phyloP scores from a whole-genome alignment of 495 filamentous ascomycete species.

The Tuber magnatum region DNA sequence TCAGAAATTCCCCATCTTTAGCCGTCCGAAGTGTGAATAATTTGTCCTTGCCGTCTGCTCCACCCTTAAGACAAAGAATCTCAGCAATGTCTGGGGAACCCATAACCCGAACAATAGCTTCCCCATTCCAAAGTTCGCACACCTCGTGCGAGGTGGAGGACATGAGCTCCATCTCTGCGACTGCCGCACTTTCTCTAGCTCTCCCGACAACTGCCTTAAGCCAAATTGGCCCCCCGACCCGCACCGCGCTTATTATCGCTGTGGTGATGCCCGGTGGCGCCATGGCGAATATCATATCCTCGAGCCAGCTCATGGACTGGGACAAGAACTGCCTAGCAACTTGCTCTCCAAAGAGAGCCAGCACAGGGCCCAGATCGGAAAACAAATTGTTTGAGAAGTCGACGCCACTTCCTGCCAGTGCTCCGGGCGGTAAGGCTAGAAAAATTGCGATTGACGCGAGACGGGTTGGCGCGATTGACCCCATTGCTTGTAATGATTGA shows the following conservation, averaged over 20 bases:
- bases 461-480: background rate
- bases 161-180: slow-evolving; percentile 21
- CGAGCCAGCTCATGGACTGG: slow-evolving; percentile 47
- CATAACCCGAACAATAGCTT: slow-evolving; percentile 29
- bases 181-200: slow-evolving; percentile 37
- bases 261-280: slow-evolving; percentile 53
- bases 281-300: slow-evolving; percentile 52
- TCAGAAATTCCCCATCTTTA: background rate
- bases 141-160: slow-evolving; percentile 26
- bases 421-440: background rate
- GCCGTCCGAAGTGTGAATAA: background rate
- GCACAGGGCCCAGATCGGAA: slow-evolving; percentile 45
- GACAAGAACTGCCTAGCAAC: slow-evolving; percentile 56
- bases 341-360: slow-evolving; percentile 49
- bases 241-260: slow-evolving; percentile 49
- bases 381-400: slow-evolving; percentile 51
- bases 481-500: background rate
- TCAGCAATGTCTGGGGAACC: slow-evolving; percentile 27
- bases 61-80: slow-evolving; percentile 17
- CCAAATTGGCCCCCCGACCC: slow-evolving; percentile 50
- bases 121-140: slow-evolving; percentile 37
- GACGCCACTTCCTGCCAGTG: slow-evolving; percentile 17
- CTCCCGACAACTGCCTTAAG: slow-evolving; percentile 51
- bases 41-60: background rate
- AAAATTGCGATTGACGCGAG: background rate